Evolutionary conservation across 108 stramenopile species (phyloP), one percentile per base, ranked within the genome.

Genomic region (Conticribra guillardii): DNA sequence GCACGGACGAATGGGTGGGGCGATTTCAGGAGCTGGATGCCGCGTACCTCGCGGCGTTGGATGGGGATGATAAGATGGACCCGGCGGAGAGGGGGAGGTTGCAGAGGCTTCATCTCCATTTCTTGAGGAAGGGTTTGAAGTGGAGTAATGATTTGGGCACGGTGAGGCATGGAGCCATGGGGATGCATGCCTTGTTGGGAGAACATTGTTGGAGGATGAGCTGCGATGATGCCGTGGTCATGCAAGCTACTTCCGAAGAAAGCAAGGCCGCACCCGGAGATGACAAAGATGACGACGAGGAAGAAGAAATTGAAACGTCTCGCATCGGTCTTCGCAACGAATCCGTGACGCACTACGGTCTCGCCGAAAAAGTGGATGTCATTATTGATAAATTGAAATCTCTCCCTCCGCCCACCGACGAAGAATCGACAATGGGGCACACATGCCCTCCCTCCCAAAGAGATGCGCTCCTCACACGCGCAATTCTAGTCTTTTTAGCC

Each of bases 381-480:
- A 90, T 94, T 71, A 34, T 85, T 4, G 81, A 74, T 18, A 84
- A 81, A 74, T 75, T 94, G 55, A 82, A 85, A 54, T 73, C 84
- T 9, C 61, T 94, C 14, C 90, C 90, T 0, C 70, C 66, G 9
- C 89, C 90, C n/a, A 91, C 90, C 2, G 87, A 68, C 17, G 85
- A 77, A 53, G 84, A 94, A 71, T 69, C 78, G 19, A 79, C 77
- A 34, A 41, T 79, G 54, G 89, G 87, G 21, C 90, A 94, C 59
- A 76, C 69, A 5, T 91, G 90, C 62, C 89, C 85, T 60, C 89
- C 93, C 8, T 76, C 89, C 18, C 84, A 87, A 26, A 73, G 93
- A 26, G 93, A 94, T 67, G 87, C 87, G 5, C 84, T 94, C 21
- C 74, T 94, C 54, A 94, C 93, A n/a, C 82, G 93, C 19, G 67